These are phyloP conservation scores for Lavandula angustifolia DNA, from an alignment of 257 asterid species.

Conservation along the genomic window DNA sequence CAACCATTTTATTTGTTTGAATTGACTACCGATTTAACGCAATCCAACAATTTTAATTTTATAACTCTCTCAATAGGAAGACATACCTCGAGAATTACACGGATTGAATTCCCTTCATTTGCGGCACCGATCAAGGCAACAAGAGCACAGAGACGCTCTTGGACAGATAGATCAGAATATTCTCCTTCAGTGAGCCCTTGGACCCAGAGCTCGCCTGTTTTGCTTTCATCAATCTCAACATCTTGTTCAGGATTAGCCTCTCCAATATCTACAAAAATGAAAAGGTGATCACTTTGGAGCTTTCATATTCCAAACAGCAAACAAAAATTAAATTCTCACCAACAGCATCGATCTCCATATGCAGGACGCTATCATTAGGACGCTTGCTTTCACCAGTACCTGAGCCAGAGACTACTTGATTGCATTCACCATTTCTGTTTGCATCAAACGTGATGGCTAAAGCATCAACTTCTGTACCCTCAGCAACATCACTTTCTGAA, in stretches of 20 bases:
- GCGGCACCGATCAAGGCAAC: conserved; percentile 83
- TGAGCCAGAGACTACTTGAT: conserved; percentile 45
- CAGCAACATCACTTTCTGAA: conserved; percentile 87
- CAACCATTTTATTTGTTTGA: conserved; percentile 37
- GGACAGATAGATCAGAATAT: conserved; percentile 86
- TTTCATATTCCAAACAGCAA: conserved; percentile 11
- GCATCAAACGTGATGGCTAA: conserved; percentile 57
- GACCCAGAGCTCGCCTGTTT: conserved; percentile 89
- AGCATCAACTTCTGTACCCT: conserved; percentile 81
- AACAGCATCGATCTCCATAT: conserved; percentile 42
- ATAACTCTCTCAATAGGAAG: conserved; percentile 16
- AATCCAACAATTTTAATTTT: no score
- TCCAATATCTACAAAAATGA: conserved; percentile 44
- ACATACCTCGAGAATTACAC: conserved; percentile 68
- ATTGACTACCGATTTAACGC: background rate
- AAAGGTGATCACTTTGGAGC: conserved; percentile 26
- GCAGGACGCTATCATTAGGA: conserved; percentile 43
- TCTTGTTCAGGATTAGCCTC: conserved; percentile 52
- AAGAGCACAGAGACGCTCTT: conserved; percentile 95
- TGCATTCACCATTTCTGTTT: conserved; percentile 46
- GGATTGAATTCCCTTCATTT: conserved; percentile 94
- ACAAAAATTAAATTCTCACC: conserved; percentile 46
- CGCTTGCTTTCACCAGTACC: conserved; percentile 49
- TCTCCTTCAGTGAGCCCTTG: conserved; percentile 97
- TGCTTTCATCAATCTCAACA: conserved; percentile 88